These are phyloP conservation scores for Mucor circinelloides DNA, from an alignment of 371 early-diverging fungal species.

Conservation along the genomic window DNA sequence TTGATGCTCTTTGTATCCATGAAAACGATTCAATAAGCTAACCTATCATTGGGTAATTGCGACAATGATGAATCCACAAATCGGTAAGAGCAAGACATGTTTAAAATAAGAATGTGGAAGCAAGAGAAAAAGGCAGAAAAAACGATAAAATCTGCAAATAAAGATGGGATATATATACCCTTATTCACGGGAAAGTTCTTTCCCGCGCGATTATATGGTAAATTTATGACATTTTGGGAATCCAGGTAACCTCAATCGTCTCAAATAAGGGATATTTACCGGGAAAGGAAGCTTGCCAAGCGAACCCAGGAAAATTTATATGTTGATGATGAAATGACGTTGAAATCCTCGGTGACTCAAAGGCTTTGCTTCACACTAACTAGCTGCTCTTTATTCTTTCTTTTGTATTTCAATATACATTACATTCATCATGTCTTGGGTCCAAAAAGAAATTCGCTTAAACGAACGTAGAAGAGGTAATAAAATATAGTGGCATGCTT, in stretches of 20 bases:
- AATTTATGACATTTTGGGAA: conserved; percentile 2
- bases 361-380: neutral
- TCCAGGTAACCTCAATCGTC: neutral
- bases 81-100: conserved; percentile 10
- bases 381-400: neutral
- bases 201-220: conserved; percentile 15
- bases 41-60: conserved; percentile 2
- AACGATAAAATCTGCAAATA: neutral
- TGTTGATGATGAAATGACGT: neutral
- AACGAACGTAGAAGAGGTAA: conserved; percentile 55
- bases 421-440: conserved; percentile 59
- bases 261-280: neutral
- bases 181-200: conserved; percentile 24
- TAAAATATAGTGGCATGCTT: neutral
- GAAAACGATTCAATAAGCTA: neutral
- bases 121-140: conserved; percentile 8
- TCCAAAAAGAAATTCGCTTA: conserved; percentile 63
- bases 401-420: neutral
- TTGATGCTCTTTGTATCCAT: neutral
- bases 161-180: neutral
- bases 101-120: neutral
- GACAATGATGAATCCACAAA: conserved; percentile 7
- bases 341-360: neutral
- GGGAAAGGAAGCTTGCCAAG: conserved; percentile 1
- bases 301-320: neutral